Base-by-base conservation (phyloP, 2,329 filamentous ascomycete species). In the Waltergamsia citrina region DNA sequence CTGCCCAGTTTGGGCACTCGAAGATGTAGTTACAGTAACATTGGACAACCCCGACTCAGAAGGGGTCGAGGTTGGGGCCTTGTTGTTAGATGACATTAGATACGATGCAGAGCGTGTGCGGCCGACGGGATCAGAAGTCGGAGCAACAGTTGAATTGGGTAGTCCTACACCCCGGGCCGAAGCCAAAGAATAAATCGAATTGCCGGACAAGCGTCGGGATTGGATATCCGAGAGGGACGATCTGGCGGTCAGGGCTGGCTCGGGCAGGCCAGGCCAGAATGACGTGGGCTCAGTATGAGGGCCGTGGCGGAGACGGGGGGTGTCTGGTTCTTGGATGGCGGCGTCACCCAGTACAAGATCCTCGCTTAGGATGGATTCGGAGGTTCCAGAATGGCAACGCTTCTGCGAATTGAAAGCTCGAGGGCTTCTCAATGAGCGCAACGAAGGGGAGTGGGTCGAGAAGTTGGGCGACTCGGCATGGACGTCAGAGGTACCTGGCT, bases 101-200 rank as follows among this genome's bases (percentile, higher is more conserved):
- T 59, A 57, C 7, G 66, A 60, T 16, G 58, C 57, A 22, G 62
- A 59, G 39, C 69, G 64, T 37, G 59, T 53, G 35, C 53, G 45
- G 28, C 45, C 47, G 21, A 56, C 56, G 28, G 52, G 53, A 28
- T 80, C 73, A 35, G 72, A 72, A 15, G 69, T 67, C 50, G 65
- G 65, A 15, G 59, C 60, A 33, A 62, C 61, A 21, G 68, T 62
- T 14, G 70, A 68, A 41, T 69, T 71, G 36, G 62, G 53, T 25
- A 22, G 51, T 12, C 51, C 38, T 19, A 65, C 60, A 21, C 65
- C 69, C 29, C 70, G 70, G 34, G 66, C 72, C 6, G 79, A 82
- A 29, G 74, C 72, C 17, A 82, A 59, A 21, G 81, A 85, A 49
- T 82, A 81, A 33, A 85, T 61, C 1, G 83, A 88, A 7, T 80